phyloP scores from a whole-genome alignment of 148 eudicot genomes.

The Camellia lanceoleosa region DNA sequence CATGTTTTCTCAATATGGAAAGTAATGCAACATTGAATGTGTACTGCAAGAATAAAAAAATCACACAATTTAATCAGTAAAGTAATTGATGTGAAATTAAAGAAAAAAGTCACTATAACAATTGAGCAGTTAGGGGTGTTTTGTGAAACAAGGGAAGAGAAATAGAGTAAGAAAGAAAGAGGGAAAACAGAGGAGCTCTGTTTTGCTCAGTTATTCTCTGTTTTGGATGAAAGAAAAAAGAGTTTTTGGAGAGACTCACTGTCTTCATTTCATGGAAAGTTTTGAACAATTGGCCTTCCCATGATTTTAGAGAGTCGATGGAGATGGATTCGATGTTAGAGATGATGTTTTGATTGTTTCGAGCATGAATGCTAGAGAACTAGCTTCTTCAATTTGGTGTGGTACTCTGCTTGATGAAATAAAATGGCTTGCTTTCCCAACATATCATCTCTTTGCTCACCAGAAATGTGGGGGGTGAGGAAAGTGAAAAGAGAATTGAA shows the following conservation, averaged over 20 bases:
- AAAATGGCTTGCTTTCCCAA: slow-evolving; percentile 36
- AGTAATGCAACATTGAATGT: slow-evolving; percentile 88
- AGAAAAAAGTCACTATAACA: not conserved
- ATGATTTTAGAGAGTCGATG: slow-evolving; percentile 33
- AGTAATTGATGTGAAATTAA: not conserved
- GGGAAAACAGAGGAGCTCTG: slow-evolving; percentile 21
- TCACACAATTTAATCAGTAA: not conserved
- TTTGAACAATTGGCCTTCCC: slow-evolving; percentile 48
- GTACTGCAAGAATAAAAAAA: slow-evolving; percentile 49
- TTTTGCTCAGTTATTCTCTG: slow-evolving; percentile 20
- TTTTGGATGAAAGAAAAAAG: slow-evolving; percentile 3
- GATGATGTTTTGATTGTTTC: slow-evolving; percentile 53
- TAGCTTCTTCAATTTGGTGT: slow-evolving; percentile 58
- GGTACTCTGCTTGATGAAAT: slow-evolving; percentile 86
- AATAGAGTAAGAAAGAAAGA: no score
- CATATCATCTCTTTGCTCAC: no score
- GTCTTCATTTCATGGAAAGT: slow-evolving; percentile 89
- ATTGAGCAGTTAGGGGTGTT: not conserved
- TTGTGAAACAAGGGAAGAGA: not conserved
- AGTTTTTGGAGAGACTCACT: slow-evolving; percentile 28
- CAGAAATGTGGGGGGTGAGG: no score
- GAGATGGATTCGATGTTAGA: slow-evolving; percentile 62
- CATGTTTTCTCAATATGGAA: slow-evolving; percentile 80
- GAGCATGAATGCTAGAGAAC: slow-evolving; percentile 70
- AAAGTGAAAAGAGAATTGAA: no score